Base-by-base conservation (phyloP, 2,329 filamentous ascomycete species). In the Sordariomycetes sp. region DNA sequence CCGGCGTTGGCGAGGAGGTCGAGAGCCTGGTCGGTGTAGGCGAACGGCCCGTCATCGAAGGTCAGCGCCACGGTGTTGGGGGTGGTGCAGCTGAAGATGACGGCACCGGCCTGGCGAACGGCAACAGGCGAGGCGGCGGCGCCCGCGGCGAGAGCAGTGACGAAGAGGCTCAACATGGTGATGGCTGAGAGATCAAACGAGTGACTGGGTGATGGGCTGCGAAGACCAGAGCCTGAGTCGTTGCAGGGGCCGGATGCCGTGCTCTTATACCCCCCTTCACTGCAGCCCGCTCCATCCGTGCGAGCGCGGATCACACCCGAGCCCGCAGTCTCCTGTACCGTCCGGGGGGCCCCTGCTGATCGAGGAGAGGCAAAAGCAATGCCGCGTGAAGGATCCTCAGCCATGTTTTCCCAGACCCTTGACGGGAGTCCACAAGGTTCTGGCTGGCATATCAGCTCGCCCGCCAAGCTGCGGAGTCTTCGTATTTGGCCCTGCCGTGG, bases 11-110 rank as follows among this genome's bases (percentile, higher is more conserved):
- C 65, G 14, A 76, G 61, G 1, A 71, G 55, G 59, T 76, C 70
- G 25, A 80, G 70, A 5, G 80, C 63, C 11, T 66, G 64, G 7
- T 62, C 61, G 4, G 77, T 80, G 62, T 71, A 77, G 3, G 61
- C 58, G 59, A 68, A 74, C 0, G 77, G 76, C 0, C 76, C 76
- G 56, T 79, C 76, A 61, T 79, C 77, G 62, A 73, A 77, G 1
- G 75, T 78, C 28, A 79, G 66, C 1, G 76, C 76, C 43, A 76
- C 66, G 58, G 67, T 66, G 24, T 69, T 72, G 1, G 70, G 68
- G 14, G 60, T 60, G 1, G 64, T 69, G 61, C 72, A 74, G 12
- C 35, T 46, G 24, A 16, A 32, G 57, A 55, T 51, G 51, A 55
- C 24, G 5, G 24, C 35, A 3, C 6, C 54, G 3, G 14, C 53